Evolutionary conservation across 805 yeast species (phyloP).

Genomic region (Nakazawaea ishiwadae): DNA sequence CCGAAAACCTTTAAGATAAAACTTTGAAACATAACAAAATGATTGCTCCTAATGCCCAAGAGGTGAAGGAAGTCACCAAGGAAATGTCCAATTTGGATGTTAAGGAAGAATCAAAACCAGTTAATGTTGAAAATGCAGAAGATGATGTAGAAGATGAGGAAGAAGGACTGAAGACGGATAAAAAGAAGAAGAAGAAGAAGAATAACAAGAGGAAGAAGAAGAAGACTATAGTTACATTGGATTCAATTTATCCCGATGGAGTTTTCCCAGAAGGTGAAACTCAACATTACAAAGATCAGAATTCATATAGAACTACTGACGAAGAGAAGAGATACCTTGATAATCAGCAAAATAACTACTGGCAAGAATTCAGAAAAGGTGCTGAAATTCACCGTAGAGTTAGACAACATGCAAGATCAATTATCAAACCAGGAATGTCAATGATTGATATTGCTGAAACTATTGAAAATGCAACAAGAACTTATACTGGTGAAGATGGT

Average conservation of each 20-base stretch:
- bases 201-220: constrained; percentile 53
- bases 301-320: constrained; percentile 69
- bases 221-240: constrained; percentile 57
- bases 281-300: constrained; percentile 71
- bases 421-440: constrained; percentile 85
- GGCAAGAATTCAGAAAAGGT: constrained; percentile 91
- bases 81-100: not conserved
- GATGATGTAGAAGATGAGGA: constrained; percentile 25
- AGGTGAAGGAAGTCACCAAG: constrained; percentile 13
- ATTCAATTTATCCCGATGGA: constrained; percentile 63
- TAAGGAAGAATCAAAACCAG: not conserved
- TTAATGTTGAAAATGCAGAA: not conserved
- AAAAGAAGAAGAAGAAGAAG: constrained; percentile 57
- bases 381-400: constrained; percentile 96
- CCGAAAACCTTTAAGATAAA: no score
- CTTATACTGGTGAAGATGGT: constrained; percentile 63
- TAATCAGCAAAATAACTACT: constrained; percentile 52
- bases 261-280: constrained; percentile 85
- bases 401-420: constrained; percentile 69
- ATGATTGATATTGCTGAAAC: constrained; percentile 86
- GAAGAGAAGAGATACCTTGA: constrained; percentile 84
- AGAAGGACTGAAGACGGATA: constrained; percentile 18
- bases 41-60: not conserved
- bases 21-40: no score
- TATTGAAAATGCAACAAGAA: constrained; percentile 81